phyloP scores from a whole-genome alignment of 148 eudicot genomes.

The Chenopodium album region DNA sequence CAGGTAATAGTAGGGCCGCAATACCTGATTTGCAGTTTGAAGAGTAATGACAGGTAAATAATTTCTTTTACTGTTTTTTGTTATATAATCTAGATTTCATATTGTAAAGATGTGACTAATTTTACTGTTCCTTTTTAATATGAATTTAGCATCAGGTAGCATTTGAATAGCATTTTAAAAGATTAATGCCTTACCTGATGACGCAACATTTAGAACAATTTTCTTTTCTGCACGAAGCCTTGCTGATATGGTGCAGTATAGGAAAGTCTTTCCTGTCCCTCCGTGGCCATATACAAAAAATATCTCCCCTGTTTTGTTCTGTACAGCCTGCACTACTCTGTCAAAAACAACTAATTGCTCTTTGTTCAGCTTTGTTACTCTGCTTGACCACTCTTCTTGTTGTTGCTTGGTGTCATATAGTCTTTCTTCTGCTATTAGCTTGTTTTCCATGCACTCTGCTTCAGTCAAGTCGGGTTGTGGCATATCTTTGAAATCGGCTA shows the following conservation, averaged over 20 bases:
- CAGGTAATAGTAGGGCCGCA: neutral
- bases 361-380: neutral
- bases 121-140: no score
- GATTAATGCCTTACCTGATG: neutral
- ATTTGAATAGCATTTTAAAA: neutral
- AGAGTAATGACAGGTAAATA: neutral
- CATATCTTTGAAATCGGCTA: neutral
- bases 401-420: neutral
- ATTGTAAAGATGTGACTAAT: no score
- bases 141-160: neutral
- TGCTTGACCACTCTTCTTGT: neutral
- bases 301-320: neutral
- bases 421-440: neutral
- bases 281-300: slow-evolving; percentile 1
- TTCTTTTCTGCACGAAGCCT: neutral
- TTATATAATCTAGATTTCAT: neutral
- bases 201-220: slow-evolving; percentile 5
- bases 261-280: slow-evolving; percentile 11
- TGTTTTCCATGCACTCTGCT: neutral
- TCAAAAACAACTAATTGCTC: neutral
- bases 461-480: neutral
- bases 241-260: slow-evolving; percentile 1
- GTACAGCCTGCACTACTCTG: neutral
- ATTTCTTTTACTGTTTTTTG: neutral
- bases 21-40: neutral